These are phyloP conservation scores for Penicillium cinerascens DNA, from an alignment of 495 filamentous ascomycete species.

Conservation along the genomic window DNA sequence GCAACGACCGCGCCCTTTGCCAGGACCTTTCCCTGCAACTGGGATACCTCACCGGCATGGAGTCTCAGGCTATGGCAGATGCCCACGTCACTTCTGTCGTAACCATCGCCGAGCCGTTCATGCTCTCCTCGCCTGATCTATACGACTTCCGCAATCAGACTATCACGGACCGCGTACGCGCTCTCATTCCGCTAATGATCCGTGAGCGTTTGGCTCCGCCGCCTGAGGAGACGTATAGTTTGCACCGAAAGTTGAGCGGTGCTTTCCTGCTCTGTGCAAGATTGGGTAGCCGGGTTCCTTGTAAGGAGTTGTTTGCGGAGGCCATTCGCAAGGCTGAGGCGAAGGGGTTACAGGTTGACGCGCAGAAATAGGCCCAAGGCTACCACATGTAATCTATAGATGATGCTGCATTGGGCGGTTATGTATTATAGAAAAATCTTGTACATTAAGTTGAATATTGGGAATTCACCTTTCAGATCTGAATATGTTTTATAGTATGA, in stretches of 20 bases:
- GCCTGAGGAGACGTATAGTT: slow-evolving; percentile 94
- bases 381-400: not conserved
- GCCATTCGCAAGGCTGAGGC: slow-evolving; percentile 52
- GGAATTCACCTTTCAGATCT: not conserved
- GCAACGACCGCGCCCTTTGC: slow-evolving; percentile 59
- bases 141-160: slow-evolving; percentile 95
- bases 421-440: slow-evolving; percentile 6
- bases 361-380: not conserved
- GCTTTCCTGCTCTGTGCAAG: slow-evolving; percentile 90
- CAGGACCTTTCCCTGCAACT: slow-evolving; percentile 70
- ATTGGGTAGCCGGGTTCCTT: slow-evolving; percentile 75
- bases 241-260: slow-evolving; percentile 94
- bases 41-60: slow-evolving; percentile 89
- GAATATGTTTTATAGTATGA: not conserved
- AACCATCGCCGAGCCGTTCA: slow-evolving; percentile 90
- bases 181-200: slow-evolving; percentile 87
- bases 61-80: slow-evolving; percentile 76
- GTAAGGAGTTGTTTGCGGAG: slow-evolving; percentile 73
- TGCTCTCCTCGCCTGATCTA: slow-evolving; percentile 66
- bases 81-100: slow-evolving; percentile 80
- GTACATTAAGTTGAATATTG: not conserved
- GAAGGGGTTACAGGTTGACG: slow-evolving; percentile 13
- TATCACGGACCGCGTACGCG: slow-evolving; percentile 86
- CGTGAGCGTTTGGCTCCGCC: slow-evolving; percentile 83
- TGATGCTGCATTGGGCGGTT: not conserved